Base-by-base conservation (phyloP, 768 basidiomycete species). In the Terana coerulea region DNA sequence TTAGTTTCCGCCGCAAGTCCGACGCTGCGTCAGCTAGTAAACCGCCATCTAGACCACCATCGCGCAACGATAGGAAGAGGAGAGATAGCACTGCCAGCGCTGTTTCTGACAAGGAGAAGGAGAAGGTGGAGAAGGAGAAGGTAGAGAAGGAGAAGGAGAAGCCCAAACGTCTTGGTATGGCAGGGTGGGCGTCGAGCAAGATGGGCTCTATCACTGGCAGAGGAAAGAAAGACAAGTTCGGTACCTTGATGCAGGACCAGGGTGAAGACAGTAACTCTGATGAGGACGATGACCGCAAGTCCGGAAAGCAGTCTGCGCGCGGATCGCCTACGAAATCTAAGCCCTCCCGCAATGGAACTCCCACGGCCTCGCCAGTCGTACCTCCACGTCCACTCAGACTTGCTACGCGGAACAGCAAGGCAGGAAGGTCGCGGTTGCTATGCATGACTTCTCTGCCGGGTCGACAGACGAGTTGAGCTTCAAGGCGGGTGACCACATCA, bases 391-490 rank as follows among this genome's bases (percentile, higher is more conserved):
- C 81, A 35, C 56, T 80, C 33, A 82, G 78, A 57, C 75, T 78
- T 0, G 72, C 72, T 11, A 79, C 78, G 3, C 17, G 10, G 17
- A 46, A 33, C 63, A 72, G 35, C 73, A 76, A 49, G 76, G 14
- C 53, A 59, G 52, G 40, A 72, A 69, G 42, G 43, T 80, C 11
- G 86, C 88, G 45, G 77, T 81, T 39, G 91, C 90, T 0, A 60
- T 88, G 57, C 82, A 86, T 62, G 86, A 88, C 65, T 95, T 91
- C 65, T 67, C 59, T 4, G 60, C 71, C 0, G 88, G 83, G 2
- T 83, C 83, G 2, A 70, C 79, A 1, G 92, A 94, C 58, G 93
- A 95, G 65, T 72, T 97, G 31, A 77, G 77, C 36, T 86, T 95
- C 70, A 76, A 71, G 51, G 71, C 75, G 4, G 93, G 91, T 0